A percentile compares a stretch with the other conserved stretches of the same genome.
These are phyloP conservation scores for Diaporthe velutina DNA, from an alignment of 2,329 filamentous ascomycete species.

Conservation along the genomic window DNA sequence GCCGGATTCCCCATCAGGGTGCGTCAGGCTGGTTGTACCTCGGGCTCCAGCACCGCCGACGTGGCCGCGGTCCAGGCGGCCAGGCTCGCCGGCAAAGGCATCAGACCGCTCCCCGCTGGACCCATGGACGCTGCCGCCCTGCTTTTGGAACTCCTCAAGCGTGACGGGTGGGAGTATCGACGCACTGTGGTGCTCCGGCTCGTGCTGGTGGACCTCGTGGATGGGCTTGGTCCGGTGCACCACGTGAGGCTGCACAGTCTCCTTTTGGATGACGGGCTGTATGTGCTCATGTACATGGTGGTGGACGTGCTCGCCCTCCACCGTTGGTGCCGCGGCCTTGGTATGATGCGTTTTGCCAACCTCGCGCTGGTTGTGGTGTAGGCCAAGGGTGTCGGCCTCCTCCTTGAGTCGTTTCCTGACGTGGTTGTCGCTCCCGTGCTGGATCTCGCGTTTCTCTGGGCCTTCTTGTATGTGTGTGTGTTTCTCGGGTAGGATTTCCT, in stretches of 20 bases:
- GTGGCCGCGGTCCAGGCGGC: slow-evolving; percentile 45
- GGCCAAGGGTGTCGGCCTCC: neutral
- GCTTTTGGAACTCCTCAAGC: slow-evolving; percentile 70
- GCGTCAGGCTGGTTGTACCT: slow-evolving; percentile 20
- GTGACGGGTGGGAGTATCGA: slow-evolving; percentile 74
- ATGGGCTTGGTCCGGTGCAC: slow-evolving; percentile 80
- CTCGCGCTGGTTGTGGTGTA: neutral
- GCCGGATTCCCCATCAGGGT: neutral
- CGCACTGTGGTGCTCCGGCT: slow-evolving; percentile 74
- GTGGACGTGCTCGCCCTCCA: slow-evolving; percentile 68
- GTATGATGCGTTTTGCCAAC: slow-evolving; percentile 57
- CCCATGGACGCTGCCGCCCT: slow-evolving; percentile 67
- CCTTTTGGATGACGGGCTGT: slow-evolving; percentile 79
- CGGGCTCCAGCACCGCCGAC: neutral
- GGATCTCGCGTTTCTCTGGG: neutral
- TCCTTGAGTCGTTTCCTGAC: neutral
- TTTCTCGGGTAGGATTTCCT: neutral
- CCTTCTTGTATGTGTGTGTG: neutral
- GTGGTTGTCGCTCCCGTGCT: neutral
- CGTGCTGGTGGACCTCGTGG: slow-evolving; percentile 74
- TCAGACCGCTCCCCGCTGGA: slow-evolving; percentile 66
- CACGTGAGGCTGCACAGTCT: slow-evolving; percentile 75
- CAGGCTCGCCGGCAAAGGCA: slow-evolving; percentile 73
- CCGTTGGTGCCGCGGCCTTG: slow-evolving; percentile 58
- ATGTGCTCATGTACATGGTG: slow-evolving; percentile 72